Conservation (phyloP, 148 eudicot species). For the Persicaria maculosa region DNA sequence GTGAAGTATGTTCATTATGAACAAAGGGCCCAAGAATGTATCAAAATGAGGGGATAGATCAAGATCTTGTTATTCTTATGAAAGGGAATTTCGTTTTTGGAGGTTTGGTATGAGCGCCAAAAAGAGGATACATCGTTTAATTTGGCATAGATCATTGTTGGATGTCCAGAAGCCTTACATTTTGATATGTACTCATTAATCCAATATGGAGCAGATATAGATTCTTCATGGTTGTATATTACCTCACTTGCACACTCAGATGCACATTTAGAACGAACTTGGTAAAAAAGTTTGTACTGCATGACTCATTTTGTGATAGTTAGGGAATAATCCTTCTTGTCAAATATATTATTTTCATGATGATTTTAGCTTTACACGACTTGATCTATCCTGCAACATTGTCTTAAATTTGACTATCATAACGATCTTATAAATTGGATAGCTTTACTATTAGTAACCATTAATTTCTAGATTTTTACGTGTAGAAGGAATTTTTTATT, state of each 20-base stretch:
- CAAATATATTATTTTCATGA: neutral
- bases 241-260: neutral
- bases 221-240: neutral
- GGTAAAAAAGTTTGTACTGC: neutral
- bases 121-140: neutral
- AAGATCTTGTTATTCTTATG: neutral
- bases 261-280: neutral
- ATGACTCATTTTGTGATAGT: neutral
- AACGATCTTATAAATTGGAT: neutral
- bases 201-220: conserved; percentile 5
- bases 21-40: neutral
- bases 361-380: neutral
- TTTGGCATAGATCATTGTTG: neutral
- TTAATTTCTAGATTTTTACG: neutral
- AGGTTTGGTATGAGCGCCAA: neutral
- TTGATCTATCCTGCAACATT: neutral
- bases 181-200: neutral
- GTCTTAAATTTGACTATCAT: neutral
- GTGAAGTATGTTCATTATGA: neutral
- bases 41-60: neutral
- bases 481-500: neutral
- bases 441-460: neutral
- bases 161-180: neutral
- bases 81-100: neutral
- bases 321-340: neutral